Percentiles rank a stretch among this genome's conserved stretches.
Evolutionary conservation across 768 basidiomycete species (phyloP).

Genomic region (Mycena belliarum): DNA sequence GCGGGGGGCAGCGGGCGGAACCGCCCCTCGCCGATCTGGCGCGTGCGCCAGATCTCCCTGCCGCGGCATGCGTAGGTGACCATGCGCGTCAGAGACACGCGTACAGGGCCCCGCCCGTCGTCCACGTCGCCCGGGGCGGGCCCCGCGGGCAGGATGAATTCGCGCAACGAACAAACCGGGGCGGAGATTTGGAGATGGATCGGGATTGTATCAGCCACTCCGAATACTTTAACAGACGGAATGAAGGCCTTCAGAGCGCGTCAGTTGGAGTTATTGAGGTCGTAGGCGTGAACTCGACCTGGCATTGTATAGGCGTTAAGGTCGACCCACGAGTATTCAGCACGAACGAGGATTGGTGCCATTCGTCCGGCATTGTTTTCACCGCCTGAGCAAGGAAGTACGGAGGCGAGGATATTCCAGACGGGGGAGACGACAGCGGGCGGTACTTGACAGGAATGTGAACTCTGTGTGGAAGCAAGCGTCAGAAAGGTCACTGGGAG

Average conservation of each 20-base stretch:
- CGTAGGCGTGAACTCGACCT: background rate
- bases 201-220: slow-evolving; percentile 4
- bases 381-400: background rate
- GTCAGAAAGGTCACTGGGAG: background rate
- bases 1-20: slow-evolving; percentile 1
- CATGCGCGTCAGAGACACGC: background rate
- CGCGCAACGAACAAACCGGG: background rate
- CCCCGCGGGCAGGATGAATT: slow-evolving; percentile 1
- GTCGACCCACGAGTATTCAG: background rate
- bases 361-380: slow-evolving; percentile 5
- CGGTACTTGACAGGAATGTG: slow-evolving; percentile 3
- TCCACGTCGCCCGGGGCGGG: background rate
- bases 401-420: background rate
- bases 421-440: slow-evolving; percentile 3
- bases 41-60: background rate
- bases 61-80: background rate
- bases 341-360: slow-evolving; percentile 3
- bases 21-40: slow-evolving; percentile 1
- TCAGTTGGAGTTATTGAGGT: background rate
- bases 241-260: background rate
- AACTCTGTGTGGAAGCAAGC: background rate
- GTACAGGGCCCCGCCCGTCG: background rate
- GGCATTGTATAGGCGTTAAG: background rate
- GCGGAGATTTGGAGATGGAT: slow-evolving; percentile 9
- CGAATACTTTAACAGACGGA: slow-evolving; percentile 14